Conservation (phyloP, 768 basidiomycete species). For the Suillus subaureus region DNA sequence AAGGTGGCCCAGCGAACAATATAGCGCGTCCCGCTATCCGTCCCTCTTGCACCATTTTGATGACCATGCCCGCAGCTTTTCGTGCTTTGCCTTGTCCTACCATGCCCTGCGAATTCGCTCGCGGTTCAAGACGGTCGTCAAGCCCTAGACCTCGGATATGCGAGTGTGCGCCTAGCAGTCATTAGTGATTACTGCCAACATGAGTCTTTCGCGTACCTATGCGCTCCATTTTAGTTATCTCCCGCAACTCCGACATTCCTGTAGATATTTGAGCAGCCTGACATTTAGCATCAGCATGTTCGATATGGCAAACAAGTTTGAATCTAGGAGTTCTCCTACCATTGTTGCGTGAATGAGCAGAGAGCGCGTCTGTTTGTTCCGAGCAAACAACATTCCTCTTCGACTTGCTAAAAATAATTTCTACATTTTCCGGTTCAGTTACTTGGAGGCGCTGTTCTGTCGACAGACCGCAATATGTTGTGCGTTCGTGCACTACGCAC, state of each 20-base stretch:
- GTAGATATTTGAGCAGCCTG: conserved; percentile 76
- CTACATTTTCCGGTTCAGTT: conserved; percentile 6
- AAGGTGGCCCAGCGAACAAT: conserved; percentile 96
- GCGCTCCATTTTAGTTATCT: conserved; percentile 92
- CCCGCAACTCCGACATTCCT: conserved; percentile 77
- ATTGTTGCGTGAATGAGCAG: conserved; percentile 22
- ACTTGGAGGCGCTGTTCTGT: background rate
- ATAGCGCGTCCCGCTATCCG: conserved; percentile 95
- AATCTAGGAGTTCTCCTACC: conserved; percentile 23
- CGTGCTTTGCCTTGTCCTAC: conserved; percentile 96
- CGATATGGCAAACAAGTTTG: conserved; percentile 1
- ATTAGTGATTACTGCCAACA: conserved; percentile 7
- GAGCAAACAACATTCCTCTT: conserved; percentile 29
- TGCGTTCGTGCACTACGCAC: conserved; percentile 24
- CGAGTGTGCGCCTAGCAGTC: conserved; percentile 74
- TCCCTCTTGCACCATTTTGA: conserved; percentile 98
- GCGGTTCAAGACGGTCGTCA: conserved; percentile 89
- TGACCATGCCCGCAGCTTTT: conserved; percentile 95
- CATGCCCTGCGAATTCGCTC: conserved; percentile 90
- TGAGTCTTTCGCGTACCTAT: conserved; percentile 55
- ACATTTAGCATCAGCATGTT: conserved; percentile 11
- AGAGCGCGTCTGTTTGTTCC: conserved; percentile 36
- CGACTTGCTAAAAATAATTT: conserved; percentile 9
- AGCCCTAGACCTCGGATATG: conserved; percentile 96
- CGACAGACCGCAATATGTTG: conserved; percentile 12